Evolutionary conservation across 306 rosid genomes (phyloP), one percentile per base, ranked within the genome.

Genomic region (Elaeagnus macrophylla): DNA sequence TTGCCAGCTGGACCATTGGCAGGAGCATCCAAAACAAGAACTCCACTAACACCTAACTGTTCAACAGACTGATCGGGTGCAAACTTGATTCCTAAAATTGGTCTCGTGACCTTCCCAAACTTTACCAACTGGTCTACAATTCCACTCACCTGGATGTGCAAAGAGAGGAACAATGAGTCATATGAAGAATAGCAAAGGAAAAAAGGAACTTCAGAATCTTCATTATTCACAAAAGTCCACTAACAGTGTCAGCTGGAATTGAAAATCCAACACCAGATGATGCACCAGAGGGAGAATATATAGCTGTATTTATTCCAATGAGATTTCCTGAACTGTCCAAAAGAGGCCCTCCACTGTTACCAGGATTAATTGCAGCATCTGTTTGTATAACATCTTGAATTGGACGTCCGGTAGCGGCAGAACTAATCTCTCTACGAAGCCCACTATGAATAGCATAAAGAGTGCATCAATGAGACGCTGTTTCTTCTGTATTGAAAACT

Each of bases 321-420:
- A 93, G 96, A 67, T 65, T 93, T 53, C 96, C 99, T 3, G 99
- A 58, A 77, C 99, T 93, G 73, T 93, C 99, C 39, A 93, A 81
- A 61, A 93, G 99, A 47, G 99, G 99, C 12, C 99, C 99, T 52
- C 99, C 99, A 64, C 99, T 93, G 62, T 93, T 93, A 19, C 99
- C 99, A 3, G 99, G 99, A 70, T 93, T 93, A 72, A 93, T 93
- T 48, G 99, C 99, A 69, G 99, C 99, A 81, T 87, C 99, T n/a
- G 95, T 93, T 79, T 93, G 99, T 62, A 93, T 93, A 51, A 93
- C 99, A 66, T 93, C 99, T 77, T 93, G 99, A 67, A 93, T 93
- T 17, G 95, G 99, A 69, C 96, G 88, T 25, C 99, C 99, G 17
- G 96, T 93, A 48, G 99, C 99, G 43, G 99, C 99, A 43, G 99